Base-by-base conservation (phyloP, 352 stramenopile genomes). In the Phytophthora meadii region DNA sequence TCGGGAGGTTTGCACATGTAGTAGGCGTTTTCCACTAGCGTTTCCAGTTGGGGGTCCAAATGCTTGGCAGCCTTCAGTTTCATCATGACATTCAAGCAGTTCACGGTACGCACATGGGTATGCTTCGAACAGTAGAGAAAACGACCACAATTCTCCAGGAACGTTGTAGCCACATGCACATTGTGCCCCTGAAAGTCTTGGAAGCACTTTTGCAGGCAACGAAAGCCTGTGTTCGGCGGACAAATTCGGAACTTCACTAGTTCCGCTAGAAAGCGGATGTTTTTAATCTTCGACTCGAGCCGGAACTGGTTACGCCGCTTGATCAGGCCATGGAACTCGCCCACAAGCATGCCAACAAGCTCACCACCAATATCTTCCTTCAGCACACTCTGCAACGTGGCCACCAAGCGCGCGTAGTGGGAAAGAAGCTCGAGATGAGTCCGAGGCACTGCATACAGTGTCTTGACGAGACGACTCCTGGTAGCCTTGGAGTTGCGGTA, bases 241-340 rank as follows among this genome's bases (percentile, higher is more conserved):
- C 95, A 98, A 11, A 99, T 84, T 46, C 90, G 86, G 54, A 99
- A 99, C 63, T 99, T 99, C 12, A 98, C 96, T 0, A 99, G 70
- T 75, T 99, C 97, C 0, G 91, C 94, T 17, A 99, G 81, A 52
- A 98, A 99, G 5, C 95, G 82, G 24, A 97, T 97, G 71, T 98
- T 99, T 62, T 97, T 95, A 54, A 99, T 84, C 62, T 98, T 96
- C 54, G 88, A 96, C 73, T 99, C 96, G 27, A 97, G 75, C 0
- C 96, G 83, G 59, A 98, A 98, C 67, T 95, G 84, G 67, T 98
- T 98, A 53, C 97, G 87, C 27, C 98, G 90, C 89, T 98, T 91
- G 58, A 97, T 76, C 59, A 95, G 72, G 54, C 92, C 94, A 68
- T 98, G 92, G 66, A 99, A 98, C 69, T 99, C 96, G 41, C 92